Conservation (phyloP, 352 stramenopile species). For the Globisporangium parvum region DNA sequence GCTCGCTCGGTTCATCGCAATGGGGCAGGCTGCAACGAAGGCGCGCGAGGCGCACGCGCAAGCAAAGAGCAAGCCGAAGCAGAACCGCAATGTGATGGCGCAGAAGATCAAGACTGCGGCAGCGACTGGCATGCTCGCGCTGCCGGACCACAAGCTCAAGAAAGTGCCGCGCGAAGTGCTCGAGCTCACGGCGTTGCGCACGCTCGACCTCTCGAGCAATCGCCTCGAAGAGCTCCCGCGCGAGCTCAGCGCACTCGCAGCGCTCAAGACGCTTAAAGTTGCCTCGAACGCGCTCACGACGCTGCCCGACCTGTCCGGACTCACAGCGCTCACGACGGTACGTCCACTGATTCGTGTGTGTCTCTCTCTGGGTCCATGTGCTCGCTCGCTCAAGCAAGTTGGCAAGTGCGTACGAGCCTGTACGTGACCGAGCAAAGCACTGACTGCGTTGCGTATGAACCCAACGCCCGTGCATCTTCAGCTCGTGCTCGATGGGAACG, state of each 20-base stretch:
- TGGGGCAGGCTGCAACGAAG: conserved; percentile 67
- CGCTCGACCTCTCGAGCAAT: conserved; percentile 71
- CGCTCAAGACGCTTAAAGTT: conserved; percentile 74
- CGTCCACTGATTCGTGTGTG: conserved; percentile 1
- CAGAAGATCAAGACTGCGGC: conserved; percentile 68
- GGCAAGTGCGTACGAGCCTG: too few relatives aligned
- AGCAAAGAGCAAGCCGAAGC: conserved; percentile 81
- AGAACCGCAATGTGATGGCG: conserved; percentile 59
- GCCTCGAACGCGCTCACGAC: conserved; percentile 44
- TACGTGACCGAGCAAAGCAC: too few relatives aligned
- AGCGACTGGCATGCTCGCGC: conserved; percentile 58
- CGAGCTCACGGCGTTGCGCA: conserved; percentile 44
- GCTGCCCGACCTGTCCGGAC: conserved; percentile 59
- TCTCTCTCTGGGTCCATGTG: background rate
- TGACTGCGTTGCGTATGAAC: background rate
- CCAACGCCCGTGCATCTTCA: conserved; percentile 7
- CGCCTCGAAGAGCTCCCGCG: conserved; percentile 43
- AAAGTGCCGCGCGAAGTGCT: conserved; percentile 55
- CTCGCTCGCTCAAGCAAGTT: too few relatives aligned
- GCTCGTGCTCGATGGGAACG: conserved; percentile 72
- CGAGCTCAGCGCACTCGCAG: conserved; percentile 29
- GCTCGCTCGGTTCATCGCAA: conserved; percentile 8
- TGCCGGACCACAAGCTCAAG: conserved; percentile 73
- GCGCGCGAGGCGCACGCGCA: conserved; percentile 57
- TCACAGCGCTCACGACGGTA: conserved; percentile 69